A percentile compares a stretch with the other conserved stretches of the same genome.
Conservation (phyloP, 495 filamentous ascomycete species). For the Margaritispora aquatica region DNA sequence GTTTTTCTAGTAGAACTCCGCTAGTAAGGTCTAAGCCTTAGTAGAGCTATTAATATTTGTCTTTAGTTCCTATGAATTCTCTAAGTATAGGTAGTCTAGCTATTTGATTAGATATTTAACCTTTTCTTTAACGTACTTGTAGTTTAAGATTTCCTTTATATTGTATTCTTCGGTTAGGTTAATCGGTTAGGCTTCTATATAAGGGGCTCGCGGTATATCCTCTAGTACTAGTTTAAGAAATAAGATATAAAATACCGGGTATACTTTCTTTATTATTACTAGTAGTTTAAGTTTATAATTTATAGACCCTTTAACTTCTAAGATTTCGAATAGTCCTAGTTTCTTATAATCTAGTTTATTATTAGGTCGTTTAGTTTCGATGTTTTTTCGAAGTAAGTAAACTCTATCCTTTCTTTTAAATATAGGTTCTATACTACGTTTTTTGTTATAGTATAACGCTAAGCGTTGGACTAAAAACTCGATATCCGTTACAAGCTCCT, state of each 20-base stretch:
- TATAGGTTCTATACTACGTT: background rate
- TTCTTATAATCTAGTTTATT: background rate
- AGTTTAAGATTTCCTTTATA: background rate
- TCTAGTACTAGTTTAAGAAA: background rate
- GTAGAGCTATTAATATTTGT: background rate
- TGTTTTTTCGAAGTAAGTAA: background rate
- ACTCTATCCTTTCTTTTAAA: background rate
- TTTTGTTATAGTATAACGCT: background rate
- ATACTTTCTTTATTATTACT: background rate
- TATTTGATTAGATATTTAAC: background rate
- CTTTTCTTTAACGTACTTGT: background rate
- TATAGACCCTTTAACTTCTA: background rate
- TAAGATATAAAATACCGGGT: background rate
- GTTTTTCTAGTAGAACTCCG: background rate
- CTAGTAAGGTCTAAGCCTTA: background rate
- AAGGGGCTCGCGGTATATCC: background rate
- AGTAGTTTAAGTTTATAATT: background rate
- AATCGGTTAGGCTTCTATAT: background rate
- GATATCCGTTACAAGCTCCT: background rate
- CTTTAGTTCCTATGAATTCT: background rate
- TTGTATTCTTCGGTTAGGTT: background rate
- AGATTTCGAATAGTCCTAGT: background rate
- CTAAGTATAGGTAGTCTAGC: background rate
- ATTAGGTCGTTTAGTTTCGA: background rate
- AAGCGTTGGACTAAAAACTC: background rate